Evolutionary conservation across 2,329 filamentous ascomycete species (phyloP), one percentile per base, ranked within the genome.

Genomic region (Clarireedia sp.): DNA sequence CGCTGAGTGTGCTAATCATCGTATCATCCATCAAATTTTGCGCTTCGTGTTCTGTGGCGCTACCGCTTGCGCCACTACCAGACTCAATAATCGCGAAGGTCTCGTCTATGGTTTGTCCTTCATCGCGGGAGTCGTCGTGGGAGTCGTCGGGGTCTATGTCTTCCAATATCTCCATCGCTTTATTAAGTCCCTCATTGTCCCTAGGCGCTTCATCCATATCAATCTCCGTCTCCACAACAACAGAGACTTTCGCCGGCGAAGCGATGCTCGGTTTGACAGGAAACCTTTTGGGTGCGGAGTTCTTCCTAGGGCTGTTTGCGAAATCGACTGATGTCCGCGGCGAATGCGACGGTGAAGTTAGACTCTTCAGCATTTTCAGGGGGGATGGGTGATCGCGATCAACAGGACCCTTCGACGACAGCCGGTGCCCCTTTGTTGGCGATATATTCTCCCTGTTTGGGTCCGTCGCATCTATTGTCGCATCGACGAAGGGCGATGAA

Each of bases 131-230:
- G 37, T 64, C 62, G 10, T 68, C 64, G n/a, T 66, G 59, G 37
- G 67, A 61, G 16, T 61, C 60, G 45, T 67, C 64, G 48, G 60
- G 65, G 45, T 68, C 63, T 1, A 57, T 63, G 63, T 85, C 81
- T 64, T 85, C 82, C 36, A 85, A 79, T 46, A 85, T 83, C 57
- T 80, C 75, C 61, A 85, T 83, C 5, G 80, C 80, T 55, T 76
- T 76, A 63, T 76, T 78, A 40, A 85, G 71, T 2, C 78, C 79
- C 50, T 76, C 75, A 60, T 82, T 83, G 45, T 79, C 74, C 43
- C 71, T 71, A 53, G 83, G 71, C 2, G 76, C 76, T 19, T 82
- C 76, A 53, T 82, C 77, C 19, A 83, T 63, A 33, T 52, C 60
- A 14, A 67, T 48, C 10, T 62, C 61, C 48, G 51, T 60, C 45